Percentiles rank a stretch among this genome's conserved stretches.
Evolutionary conservation across 2,329 filamentous ascomycete genomes (phyloP).

Genomic region (Capronia epimyces): DNA sequence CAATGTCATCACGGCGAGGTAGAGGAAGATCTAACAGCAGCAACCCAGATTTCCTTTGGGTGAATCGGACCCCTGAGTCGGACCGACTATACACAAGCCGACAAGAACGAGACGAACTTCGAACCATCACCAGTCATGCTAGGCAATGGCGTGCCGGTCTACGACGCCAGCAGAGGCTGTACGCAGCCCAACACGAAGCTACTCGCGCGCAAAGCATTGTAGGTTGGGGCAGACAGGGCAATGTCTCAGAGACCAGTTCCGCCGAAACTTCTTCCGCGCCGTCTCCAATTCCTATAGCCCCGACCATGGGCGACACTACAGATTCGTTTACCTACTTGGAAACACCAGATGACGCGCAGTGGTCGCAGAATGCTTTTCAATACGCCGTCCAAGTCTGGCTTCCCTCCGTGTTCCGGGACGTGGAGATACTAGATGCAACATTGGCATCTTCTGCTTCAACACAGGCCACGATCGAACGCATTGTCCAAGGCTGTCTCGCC

Average conservation of each 20-base stretch:
- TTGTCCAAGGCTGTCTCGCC: conserved; percentile 14
- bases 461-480: conserved; percentile 14
- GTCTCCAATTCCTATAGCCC: conserved; percentile 14
- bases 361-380: conserved; percentile 15
- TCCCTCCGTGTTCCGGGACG: conserved; percentile 10
- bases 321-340: conserved; percentile 17
- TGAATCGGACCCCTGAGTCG: conserved; percentile 21
- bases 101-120: conserved; percentile 20
- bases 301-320: conserved; percentile 3
- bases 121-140: conserved; percentile 23
- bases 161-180: conserved; percentile 19
- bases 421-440: conserved; percentile 12
- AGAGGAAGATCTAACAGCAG: neutral
- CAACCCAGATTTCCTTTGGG: conserved; percentile 23
- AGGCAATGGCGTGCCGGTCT: conserved; percentile 20
- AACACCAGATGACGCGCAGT: conserved; percentile 15
- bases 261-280: conserved; percentile 17
- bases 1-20: conserved; percentile 15
- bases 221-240: conserved; percentile 14
- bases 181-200: conserved; percentile 15
- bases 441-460: neutral
- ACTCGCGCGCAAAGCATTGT: conserved; percentile 19
- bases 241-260: conserved; percentile 17
- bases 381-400: conserved; percentile 15
- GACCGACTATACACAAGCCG: conserved; percentile 17